Evolutionary conservation across 1,284 basidiomycete species (phyloP).

Genomic region (Polyporus tsugae): DNA sequence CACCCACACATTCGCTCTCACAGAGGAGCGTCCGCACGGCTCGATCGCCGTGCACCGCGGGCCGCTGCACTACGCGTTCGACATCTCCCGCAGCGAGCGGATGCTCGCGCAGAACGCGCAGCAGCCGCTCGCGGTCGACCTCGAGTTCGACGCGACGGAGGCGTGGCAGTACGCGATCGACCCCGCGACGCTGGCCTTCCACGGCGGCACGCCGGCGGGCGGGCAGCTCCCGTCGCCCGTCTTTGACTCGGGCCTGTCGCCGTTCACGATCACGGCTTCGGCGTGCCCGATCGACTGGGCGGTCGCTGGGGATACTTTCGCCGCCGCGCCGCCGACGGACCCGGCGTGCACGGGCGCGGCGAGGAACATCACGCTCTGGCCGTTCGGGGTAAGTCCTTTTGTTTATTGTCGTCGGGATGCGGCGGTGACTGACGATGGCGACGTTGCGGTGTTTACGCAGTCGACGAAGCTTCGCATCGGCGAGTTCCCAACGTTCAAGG

Average conservation of each 20-base stretch:
- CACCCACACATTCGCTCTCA: neutral
- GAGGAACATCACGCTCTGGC: slow-evolving; percentile 56
- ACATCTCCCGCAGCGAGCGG: slow-evolving; percentile 52
- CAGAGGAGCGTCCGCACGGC: slow-evolving; percentile 59
- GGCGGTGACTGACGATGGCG: slow-evolving; percentile 4
- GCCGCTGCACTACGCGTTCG: slow-evolving; percentile 64
- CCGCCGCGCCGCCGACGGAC: slow-evolving; percentile 55
- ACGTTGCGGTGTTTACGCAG: slow-evolving; percentile 38
- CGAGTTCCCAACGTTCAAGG: slow-evolving; percentile 54
- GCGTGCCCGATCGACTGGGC: slow-evolving; percentile 62
- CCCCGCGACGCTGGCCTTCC: slow-evolving; percentile 58
- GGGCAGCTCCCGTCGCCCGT: slow-evolving; percentile 58
- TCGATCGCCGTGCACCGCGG: slow-evolving; percentile 65
- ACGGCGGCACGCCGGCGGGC: slow-evolving; percentile 46
- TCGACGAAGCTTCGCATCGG: slow-evolving; percentile 62
- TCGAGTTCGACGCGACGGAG: slow-evolving; percentile 58
- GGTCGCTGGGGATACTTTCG: slow-evolving; percentile 58
- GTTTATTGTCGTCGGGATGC: neutral
- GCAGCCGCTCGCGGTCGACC: slow-evolving; percentile 58
- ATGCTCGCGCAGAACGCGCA: slow-evolving; percentile 54
- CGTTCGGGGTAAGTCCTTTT: slow-evolving; percentile 51
- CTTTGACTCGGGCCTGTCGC: slow-evolving; percentile 62
- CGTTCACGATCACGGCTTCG: slow-evolving; percentile 56
- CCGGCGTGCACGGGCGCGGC: slow-evolving; percentile 53
- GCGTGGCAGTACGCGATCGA: slow-evolving; percentile 67